phyloP scores from a whole-genome alignment of 2,329 filamentous ascomycete genomes.

The Rhexocercosporidium sp. region DNA sequence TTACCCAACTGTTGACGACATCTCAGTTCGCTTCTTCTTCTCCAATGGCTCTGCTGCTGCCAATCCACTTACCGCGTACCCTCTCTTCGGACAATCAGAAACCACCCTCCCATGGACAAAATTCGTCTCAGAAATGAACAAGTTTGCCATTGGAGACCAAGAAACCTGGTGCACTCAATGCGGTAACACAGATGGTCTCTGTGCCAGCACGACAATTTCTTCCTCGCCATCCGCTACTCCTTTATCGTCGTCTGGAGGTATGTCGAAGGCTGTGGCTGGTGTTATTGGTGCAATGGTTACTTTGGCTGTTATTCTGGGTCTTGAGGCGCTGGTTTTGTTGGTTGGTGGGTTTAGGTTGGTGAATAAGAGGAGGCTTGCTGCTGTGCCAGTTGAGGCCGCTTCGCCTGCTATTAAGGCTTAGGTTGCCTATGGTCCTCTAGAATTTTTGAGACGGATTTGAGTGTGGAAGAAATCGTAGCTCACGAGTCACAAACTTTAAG shows the following conservation, averaged over 20 bases:
- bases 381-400: constrained; percentile 26
- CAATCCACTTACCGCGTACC: constrained; percentile 51
- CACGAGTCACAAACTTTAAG: background rate
- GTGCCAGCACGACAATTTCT: constrained; percentile 49
- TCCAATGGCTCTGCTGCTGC: constrained; percentile 59
- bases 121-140: constrained; percentile 67
- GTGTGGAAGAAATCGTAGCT: background rate
- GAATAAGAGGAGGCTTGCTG: constrained; percentile 53
- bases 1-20: constrained; percentile 56
- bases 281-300: constrained; percentile 79
- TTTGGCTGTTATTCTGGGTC: constrained; percentile 63
- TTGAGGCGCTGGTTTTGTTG: constrained; percentile 58
- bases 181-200: constrained; percentile 72
- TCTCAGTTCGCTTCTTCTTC: constrained; percentile 66
- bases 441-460: constrained; percentile 4
- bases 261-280: constrained; percentile 76
- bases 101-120: constrained; percentile 68
- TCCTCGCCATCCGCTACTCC: constrained; percentile 12
- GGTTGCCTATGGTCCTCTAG: background rate
- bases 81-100: constrained; percentile 63
- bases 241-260: constrained; percentile 38
- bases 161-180: constrained; percentile 76
- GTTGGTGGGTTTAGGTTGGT: constrained; percentile 63
- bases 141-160: constrained; percentile 70
- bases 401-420: constrained; percentile 33